phyloP scores from a whole-genome alignment of 306 rosid species.

The Prunus davidiana region DNA sequence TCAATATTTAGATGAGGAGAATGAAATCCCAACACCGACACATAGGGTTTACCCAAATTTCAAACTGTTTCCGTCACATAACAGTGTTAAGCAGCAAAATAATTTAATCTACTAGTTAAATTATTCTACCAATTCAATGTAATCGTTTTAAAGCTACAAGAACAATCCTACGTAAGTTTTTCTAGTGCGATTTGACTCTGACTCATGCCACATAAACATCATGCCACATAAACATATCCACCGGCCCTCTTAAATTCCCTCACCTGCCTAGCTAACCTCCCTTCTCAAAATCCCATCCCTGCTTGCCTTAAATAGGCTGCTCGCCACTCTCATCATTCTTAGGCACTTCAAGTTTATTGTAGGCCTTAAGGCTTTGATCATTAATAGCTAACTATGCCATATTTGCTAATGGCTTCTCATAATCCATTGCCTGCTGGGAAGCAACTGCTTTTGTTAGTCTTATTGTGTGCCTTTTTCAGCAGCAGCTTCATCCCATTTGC shows the following conservation, averaged over 20 bases:
- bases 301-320: slow-evolving; percentile 28
- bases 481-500: neutral
- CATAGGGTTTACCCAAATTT: neutral
- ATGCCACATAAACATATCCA: neutral
- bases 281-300: neutral
- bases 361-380: neutral
- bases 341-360: neutral
- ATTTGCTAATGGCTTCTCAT: slow-evolving; percentile 29
- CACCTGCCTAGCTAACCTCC: slow-evolving; percentile 48
- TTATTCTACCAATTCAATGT: too few species aligned
- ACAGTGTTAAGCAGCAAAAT: too few species aligned
- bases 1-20: neutral
- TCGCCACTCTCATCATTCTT: neutral
- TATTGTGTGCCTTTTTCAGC: neutral
- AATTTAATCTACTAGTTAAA: too few species aligned
- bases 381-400: neutral
- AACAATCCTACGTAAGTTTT: too few species aligned
- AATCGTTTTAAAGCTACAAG: too few species aligned
- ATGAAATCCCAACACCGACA: neutral
- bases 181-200: too few species aligned
- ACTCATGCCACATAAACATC: neutral
- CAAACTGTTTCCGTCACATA: too few species aligned
- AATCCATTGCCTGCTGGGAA: neutral
- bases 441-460: slow-evolving; percentile 12
- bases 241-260: slow-evolving; percentile 49